Conservation (phyloP, 176 grass and related monocot genomes). For the Aegilops bicornis region DNA sequence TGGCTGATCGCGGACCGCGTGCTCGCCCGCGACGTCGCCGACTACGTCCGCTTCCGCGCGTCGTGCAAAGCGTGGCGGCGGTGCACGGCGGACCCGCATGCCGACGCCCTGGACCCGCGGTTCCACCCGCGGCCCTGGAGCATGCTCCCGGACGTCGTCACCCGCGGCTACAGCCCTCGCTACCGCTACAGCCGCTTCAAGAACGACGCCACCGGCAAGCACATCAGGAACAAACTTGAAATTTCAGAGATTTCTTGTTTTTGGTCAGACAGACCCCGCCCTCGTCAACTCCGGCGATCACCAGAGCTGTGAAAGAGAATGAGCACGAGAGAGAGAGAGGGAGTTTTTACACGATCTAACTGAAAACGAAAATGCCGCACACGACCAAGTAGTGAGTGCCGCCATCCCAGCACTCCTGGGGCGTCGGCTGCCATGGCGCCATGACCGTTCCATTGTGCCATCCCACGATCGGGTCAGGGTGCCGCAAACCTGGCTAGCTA, state of each 20-base stretch:
- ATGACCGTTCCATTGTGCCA: too few species aligned
- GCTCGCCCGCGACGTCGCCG: neutral
- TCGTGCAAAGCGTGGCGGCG: neutral
- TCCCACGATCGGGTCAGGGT: too few species aligned
- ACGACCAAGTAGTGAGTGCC: too few species aligned
- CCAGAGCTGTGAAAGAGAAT: too few species aligned
- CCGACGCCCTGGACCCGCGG: neutral
- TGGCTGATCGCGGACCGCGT: neutral
- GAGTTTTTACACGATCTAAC: too few species aligned
- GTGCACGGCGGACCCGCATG: neutral
- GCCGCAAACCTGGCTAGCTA: too few species aligned
- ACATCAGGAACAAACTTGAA: neutral
- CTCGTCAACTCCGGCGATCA: too few species aligned
- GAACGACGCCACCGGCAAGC: neutral
- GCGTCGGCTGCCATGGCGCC: too few species aligned
- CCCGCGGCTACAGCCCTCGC: neutral
- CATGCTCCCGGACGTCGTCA: neutral
- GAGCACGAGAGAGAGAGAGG: too few species aligned
- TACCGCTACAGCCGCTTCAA: neutral
- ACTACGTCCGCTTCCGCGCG: neutral
- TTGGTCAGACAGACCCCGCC: too few species aligned
- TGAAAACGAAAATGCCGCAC: too few species aligned
- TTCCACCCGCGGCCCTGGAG: neutral
- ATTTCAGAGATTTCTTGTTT: neutral
- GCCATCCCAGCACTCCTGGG: too few species aligned